A percentile compares a stretch with the other conserved stretches of the same genome.
Conservation (phyloP, 495 filamentous ascomycete species). For the Corynascus novoguineensis region DNA sequence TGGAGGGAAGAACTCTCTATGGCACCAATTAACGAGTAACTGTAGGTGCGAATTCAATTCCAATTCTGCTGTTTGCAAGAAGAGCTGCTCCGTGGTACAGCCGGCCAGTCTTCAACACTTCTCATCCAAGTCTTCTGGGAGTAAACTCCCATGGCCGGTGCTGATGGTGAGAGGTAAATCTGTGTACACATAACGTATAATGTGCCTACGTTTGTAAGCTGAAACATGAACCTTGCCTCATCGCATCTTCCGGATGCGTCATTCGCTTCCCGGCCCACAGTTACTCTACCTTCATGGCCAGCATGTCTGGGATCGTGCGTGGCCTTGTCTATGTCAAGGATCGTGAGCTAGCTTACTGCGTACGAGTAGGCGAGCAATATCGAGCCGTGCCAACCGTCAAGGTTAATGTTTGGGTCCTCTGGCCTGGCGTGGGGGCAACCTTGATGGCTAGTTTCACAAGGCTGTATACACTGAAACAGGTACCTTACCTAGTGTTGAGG, state of each 20-base stretch:
- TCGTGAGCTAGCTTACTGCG: background rate
- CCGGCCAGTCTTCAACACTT: no score
- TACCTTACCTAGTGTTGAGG: background rate
- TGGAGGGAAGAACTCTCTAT: no score
- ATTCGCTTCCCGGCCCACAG: conserved; percentile 14
- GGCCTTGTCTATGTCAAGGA: conserved; percentile 1
- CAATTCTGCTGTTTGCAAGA: no score
- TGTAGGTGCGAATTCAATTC: no score
- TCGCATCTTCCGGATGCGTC: conserved; percentile 14
- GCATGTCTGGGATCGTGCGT: background rate
- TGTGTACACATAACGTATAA: background rate
- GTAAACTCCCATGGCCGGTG: no score
- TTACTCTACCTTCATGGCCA: no score
- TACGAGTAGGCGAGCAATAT: conserved; percentile 12
- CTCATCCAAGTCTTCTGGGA: no score
- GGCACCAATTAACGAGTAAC: no score
- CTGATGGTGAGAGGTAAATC: no score
- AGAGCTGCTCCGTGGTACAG: no score
- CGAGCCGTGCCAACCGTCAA: conserved; percentile 17
- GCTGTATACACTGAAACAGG: no score
- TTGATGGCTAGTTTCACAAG: conserved; percentile 1
- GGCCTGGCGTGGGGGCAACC: conserved; percentile 16
- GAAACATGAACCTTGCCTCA: background rate
- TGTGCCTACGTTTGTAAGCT: background rate
- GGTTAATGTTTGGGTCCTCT: conserved; percentile 9